phyloP scores from a whole-genome alignment of 129 eudicot genomes.

The Flaveria linearis region DNA sequence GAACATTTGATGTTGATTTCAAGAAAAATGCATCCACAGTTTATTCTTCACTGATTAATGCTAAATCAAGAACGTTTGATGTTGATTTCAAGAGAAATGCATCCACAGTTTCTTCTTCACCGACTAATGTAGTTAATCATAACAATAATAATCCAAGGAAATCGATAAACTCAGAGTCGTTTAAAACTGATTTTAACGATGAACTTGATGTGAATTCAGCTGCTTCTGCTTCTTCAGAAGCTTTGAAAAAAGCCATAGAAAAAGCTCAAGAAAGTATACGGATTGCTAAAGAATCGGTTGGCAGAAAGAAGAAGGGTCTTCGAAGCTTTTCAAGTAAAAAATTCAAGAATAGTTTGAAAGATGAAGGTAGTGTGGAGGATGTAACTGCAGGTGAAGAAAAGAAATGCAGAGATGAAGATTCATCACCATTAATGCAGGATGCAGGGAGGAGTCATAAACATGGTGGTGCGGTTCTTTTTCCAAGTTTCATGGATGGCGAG shows the following conservation, averaged over 20 bases:
- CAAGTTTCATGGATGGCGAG: conserved; percentile 31
- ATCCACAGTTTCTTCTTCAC: conserved; percentile 31
- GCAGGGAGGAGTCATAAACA: neutral
- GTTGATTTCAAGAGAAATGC: conserved; percentile 35
- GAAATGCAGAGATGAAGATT: neutral
- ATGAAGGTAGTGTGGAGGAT: conserved; percentile 21
- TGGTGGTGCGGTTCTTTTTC: neutral
- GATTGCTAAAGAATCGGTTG: conserved; percentile 75
- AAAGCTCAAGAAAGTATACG: conserved; percentile 95
- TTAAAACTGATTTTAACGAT: conserved; percentile 43
- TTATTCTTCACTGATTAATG: conserved; percentile 19
- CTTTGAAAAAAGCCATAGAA: conserved; percentile 77
- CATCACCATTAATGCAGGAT: conserved; percentile 20
- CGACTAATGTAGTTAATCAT: conserved; percentile 23
- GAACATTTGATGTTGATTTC: conserved; percentile 32
- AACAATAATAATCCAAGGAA: conserved; percentile 30
- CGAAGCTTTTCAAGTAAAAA: conserved; percentile 46
- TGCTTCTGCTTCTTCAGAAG: conserved; percentile 79
- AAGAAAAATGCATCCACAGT: conserved; percentile 40
- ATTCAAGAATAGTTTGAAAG: conserved; percentile 37
- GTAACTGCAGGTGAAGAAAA: neutral
- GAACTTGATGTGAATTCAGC: conserved; percentile 76
- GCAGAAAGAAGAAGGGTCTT: conserved; percentile 61
- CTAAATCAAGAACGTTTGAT: conserved; percentile 27
- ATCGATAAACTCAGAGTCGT: conserved; percentile 32